A percentile compares a stretch with the other conserved stretches of the same genome.
Evolutionary conservation across 768 basidiomycete genomes (phyloP).

Genomic region (Obba rivulosa): DNA sequence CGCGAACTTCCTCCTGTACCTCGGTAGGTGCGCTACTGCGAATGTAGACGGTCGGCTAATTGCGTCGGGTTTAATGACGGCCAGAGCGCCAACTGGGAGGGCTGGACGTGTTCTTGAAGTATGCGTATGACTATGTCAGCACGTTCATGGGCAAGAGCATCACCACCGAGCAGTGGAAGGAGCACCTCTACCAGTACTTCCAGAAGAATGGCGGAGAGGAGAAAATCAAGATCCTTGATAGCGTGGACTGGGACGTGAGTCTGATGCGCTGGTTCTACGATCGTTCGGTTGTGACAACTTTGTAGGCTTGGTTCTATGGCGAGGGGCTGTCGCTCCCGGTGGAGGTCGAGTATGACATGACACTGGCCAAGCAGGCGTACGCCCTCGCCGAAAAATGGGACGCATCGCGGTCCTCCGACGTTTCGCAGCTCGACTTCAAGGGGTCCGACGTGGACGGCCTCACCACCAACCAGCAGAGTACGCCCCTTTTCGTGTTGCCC

Average conservation of each 20-base stretch:
- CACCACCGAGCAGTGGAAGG: slow-evolving; percentile 79
- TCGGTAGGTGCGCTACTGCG: slow-evolving; percentile 53
- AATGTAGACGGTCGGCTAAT: neutral
- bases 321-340: slow-evolving; percentile 72
- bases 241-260: slow-evolving; percentile 74
- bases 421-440: slow-evolving; percentile 48
- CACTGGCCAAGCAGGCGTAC: slow-evolving; percentile 66
- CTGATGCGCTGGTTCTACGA: neutral
- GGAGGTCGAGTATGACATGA: slow-evolving; percentile 67
- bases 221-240: slow-evolving; percentile 60
- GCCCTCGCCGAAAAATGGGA: slow-evolving; percentile 74
- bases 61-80: neutral
- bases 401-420: slow-evolving; percentile 45
- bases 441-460: slow-evolving; percentile 56
- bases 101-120: slow-evolving; percentile 77
- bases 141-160: slow-evolving; percentile 82
- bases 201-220: slow-evolving; percentile 49
- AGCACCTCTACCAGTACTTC: slow-evolving; percentile 72
- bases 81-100: slow-evolving; percentile 74
- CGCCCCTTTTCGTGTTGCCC: slow-evolving; percentile 13
- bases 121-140: slow-evolving; percentile 75
- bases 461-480: slow-evolving; percentile 74
- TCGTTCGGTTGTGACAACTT: neutral
- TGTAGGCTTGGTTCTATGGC: slow-evolving; percentile 77
- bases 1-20: slow-evolving; percentile 77